phyloP scores from a whole-genome alignment of 495 filamentous ascomycete species.

The Cercophora samala region DNA sequence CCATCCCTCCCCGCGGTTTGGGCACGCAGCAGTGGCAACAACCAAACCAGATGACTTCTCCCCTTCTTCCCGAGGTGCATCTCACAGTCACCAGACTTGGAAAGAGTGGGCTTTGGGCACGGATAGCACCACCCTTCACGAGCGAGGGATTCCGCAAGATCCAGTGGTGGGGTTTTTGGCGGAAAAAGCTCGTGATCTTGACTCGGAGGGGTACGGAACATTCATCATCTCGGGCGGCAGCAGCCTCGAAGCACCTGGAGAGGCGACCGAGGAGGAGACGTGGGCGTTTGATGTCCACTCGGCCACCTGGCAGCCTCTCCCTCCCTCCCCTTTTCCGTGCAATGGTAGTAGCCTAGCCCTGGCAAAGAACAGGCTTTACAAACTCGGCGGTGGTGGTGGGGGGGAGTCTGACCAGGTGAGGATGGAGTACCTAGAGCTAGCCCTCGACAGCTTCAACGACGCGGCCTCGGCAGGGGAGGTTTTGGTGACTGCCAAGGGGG shows the following conservation, averaged over 20 bases:
- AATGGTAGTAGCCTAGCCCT: constrained; percentile 62
- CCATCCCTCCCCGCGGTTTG: constrained; percentile 41
- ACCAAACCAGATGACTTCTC: constrained; percentile 44
- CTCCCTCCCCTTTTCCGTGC: constrained; percentile 52
- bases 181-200: constrained; percentile 43
- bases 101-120: constrained; percentile 46
- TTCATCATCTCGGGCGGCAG: constrained; percentile 74
- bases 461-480: constrained; percentile 35
- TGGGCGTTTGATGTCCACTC: constrained; percentile 67
- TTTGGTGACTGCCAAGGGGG: constrained; percentile 34
- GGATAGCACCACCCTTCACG: constrained; percentile 35
- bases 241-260: constrained; percentile 41
- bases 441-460: constrained; percentile 47
- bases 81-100: constrained; percentile 28
- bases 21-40: constrained; percentile 48
- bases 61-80: not conserved
- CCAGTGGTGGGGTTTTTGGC: constrained; percentile 49
- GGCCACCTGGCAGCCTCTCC: constrained; percentile 58
- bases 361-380: constrained; percentile 58
- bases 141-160: constrained; percentile 44
- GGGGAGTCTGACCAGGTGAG: constrained; percentile 8
- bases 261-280: constrained; percentile 58
- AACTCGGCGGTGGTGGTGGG: constrained; percentile 61
- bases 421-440: constrained; percentile 59
- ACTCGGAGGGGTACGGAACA: constrained; percentile 50